Evolutionary conservation across 331 rosid genomes (phyloP).

Genomic region (Stylosanthes scabra): DNA sequence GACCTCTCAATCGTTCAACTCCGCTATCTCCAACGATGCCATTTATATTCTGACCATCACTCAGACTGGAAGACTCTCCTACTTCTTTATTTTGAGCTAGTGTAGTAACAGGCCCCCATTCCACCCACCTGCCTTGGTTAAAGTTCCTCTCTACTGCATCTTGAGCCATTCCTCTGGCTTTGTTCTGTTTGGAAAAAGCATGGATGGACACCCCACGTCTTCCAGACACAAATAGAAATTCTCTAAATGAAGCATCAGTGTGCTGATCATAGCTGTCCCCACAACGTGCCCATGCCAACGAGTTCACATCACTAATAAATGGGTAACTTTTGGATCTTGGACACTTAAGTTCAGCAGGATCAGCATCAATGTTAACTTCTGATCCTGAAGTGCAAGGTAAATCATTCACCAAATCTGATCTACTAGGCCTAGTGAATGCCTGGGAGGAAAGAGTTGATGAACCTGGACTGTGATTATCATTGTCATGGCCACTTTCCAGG

Average conservation of each 20-base stretch:
- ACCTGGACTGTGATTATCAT: constrained; percentile 39
- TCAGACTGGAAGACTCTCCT: constrained; percentile 48
- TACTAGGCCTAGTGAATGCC: constrained; percentile 40
- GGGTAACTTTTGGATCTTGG: constrained; percentile 52
- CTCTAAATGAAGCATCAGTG: constrained; percentile 68
- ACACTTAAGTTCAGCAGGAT: constrained; percentile 48
- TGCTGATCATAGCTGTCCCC: constrained; percentile 75
- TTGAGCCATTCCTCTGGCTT: constrained; percentile 37
- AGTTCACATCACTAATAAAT: constrained; percentile 74
- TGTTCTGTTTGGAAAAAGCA: constrained; percentile 60
- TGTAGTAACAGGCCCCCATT: constrained; percentile 73
- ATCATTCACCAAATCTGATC: constrained; percentile 51
- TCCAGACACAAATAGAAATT: constrained; percentile 83
- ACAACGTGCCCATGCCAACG: constrained; percentile 86
- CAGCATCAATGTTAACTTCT: constrained; percentile 41
- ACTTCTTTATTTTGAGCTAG: constrained; percentile 44
- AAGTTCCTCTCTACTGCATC: constrained; percentile 49
- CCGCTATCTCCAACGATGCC: constrained; percentile 47
- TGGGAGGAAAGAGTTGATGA: constrained; percentile 46
- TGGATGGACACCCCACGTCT: constrained; percentile 81
- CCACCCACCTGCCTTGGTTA: constrained; percentile 85
- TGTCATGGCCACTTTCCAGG: constrained; percentile 41
- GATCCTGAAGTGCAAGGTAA: constrained; percentile 58
- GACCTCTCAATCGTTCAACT: constrained; percentile 42
- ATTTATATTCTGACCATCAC: constrained; percentile 42